These are phyloP conservation scores for Salix caprea DNA, from an alignment of 345 rosid species.

Conservation along the genomic window DNA sequence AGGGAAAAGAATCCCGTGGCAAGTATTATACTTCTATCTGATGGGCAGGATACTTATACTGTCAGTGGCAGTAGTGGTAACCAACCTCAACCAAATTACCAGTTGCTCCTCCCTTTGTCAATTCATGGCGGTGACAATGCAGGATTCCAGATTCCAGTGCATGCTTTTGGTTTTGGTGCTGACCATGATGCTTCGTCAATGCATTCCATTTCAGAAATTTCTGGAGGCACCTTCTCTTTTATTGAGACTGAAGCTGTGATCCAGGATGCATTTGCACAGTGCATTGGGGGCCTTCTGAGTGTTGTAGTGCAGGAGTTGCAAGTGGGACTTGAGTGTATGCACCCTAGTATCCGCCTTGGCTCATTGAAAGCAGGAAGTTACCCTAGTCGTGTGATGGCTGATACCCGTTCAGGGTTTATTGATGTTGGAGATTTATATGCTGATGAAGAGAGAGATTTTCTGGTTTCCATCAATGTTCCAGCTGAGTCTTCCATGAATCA, in stretches of 20 bases:
- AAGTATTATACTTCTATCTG: slow-evolving; percentile 83
- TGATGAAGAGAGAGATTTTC: slow-evolving; percentile 88
- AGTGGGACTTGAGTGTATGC: slow-evolving; percentile 52
- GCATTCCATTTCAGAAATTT: slow-evolving; percentile 86
- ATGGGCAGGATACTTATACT: slow-evolving; percentile 83
- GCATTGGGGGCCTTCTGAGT: slow-evolving; percentile 94
- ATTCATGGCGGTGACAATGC: slow-evolving; percentile 44
- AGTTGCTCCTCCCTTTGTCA: slow-evolving; percentile 57
- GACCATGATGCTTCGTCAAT: slow-evolving; percentile 89
- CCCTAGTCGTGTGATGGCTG: slow-evolving; percentile 38
- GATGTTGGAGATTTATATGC: slow-evolving; percentile 91
- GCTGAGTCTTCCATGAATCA: slow-evolving; percentile 34
- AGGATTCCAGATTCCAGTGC: slow-evolving; percentile 79
- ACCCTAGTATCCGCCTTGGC: slow-evolving; percentile 46
- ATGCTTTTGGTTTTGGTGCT: slow-evolving; percentile 86
- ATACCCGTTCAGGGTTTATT: slow-evolving; percentile 49
- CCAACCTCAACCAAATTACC: slow-evolving; percentile 57
- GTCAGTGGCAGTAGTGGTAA: slow-evolving; percentile 49
- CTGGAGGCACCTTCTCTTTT: slow-evolving; percentile 95
- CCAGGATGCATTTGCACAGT: slow-evolving; percentile 98
- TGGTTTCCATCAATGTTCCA: slow-evolving; percentile 75
- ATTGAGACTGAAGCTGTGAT: slow-evolving; percentile 83
- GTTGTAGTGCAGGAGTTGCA: slow-evolving; percentile 87
- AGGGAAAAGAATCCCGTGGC: slow-evolving; percentile 80
- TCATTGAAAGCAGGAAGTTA: slow-evolving; percentile 84